Percentiles rank a stretch among this genome's conserved stretches.
Evolutionary conservation across 768 basidiomycete species (phyloP).

Genomic region (Rhodosporidiobolus sp.): DNA sequence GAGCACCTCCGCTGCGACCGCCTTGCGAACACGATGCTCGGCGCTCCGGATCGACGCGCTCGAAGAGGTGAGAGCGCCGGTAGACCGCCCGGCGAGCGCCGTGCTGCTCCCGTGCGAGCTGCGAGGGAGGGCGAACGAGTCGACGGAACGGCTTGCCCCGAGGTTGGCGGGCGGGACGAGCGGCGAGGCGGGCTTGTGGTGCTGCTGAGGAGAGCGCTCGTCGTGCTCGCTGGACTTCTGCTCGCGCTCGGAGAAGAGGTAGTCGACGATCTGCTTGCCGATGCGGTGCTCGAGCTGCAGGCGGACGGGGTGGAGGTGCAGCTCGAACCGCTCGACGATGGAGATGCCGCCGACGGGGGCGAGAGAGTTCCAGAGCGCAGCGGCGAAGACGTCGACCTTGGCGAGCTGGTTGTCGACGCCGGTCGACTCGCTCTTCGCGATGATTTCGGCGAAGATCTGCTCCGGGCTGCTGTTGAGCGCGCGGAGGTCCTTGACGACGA

Average conservation of each 20-base stretch:
- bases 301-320: slow-evolving; percentile 78
- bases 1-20: slow-evolving; percentile 29
- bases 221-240: slow-evolving; percentile 1
- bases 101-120: neutral
- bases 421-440: slow-evolving; percentile 59
- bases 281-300: slow-evolving; percentile 80
- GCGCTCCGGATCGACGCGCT: slow-evolving; percentile 17
- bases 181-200: neutral
- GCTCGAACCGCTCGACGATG: slow-evolving; percentile 76
- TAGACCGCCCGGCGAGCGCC: neutral
- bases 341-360: slow-evolving; percentile 90
- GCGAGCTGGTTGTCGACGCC: slow-evolving; percentile 57
- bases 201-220: neutral
- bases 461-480: slow-evolving; percentile 81
- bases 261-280: slow-evolving; percentile 78
- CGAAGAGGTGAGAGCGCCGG: slow-evolving; percentile 14
- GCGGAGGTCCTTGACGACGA: slow-evolving; percentile 70
- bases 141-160: slow-evolving; percentile 43
- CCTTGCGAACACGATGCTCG: slow-evolving; percentile 20
- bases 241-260: slow-evolving; percentile 60
- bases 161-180: slow-evolving; percentile 4
- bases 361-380: slow-evolving; percentile 76
- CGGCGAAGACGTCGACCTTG: slow-evolving; percentile 70
- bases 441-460: slow-evolving; percentile 81
- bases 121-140: slow-evolving; percentile 22